Evolutionary conservation across 768 basidiomycete genomes (phyloP).

Genomic region (Suillus discolor): DNA sequence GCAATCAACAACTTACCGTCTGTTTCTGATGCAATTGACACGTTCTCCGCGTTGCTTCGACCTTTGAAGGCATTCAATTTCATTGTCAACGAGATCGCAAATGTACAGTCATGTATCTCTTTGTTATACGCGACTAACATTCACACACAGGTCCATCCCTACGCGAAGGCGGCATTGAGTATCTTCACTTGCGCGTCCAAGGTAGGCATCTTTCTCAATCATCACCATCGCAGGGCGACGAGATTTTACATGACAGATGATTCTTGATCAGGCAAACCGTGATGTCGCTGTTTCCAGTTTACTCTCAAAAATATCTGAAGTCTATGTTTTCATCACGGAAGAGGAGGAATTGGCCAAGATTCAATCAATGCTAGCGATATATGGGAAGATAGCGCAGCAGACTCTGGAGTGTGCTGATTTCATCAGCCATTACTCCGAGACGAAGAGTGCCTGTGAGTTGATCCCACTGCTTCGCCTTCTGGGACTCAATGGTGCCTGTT

Average conservation of each 20-base stretch:
- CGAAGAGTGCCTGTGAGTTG: slow-evolving; percentile 23
- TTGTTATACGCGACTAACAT: neutral
- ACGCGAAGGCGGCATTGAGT: neutral
- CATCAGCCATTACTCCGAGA: slow-evolving; percentile 28
- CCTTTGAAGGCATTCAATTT: neutral
- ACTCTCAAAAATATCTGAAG: neutral
- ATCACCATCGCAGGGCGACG: fast-evolving
- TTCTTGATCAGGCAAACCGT: neutral
- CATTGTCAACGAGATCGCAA: neutral
- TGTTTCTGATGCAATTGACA: neutral
- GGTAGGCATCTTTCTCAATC: neutral
- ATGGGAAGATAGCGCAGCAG: slow-evolving; percentile 13
- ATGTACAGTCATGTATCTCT: neutral
- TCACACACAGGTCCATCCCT: neutral
- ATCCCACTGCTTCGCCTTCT: fast-evolving
- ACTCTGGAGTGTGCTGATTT: slow-evolving; percentile 31
- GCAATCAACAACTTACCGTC: neutral
- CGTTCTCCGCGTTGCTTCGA: neutral
- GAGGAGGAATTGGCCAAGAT: neutral
- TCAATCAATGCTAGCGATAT: neutral
- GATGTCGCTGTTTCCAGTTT: neutral
- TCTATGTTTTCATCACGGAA: slow-evolving; percentile 5
- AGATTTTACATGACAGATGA: neutral
- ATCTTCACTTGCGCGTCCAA: neutral
- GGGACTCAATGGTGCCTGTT: neutral